These are phyloP conservation scores for Pythium coloratum DNA, from an alignment of 352 stramenopile genomes.

Conservation along the genomic window DNA sequence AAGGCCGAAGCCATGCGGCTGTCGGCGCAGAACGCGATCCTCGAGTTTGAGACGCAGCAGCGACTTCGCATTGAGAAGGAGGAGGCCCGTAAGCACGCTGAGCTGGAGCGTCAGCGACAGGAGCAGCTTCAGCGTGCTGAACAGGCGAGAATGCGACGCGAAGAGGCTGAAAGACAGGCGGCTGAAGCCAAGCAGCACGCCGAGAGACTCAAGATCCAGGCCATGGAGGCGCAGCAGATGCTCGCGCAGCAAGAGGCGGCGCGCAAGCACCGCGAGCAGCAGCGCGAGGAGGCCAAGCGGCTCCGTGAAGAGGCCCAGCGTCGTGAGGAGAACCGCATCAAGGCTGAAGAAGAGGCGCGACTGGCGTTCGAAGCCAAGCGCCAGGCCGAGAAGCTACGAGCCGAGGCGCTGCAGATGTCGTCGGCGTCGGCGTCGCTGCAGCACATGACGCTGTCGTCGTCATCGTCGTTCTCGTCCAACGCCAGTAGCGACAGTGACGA, in stretches of 20 bases:
- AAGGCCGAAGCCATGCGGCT: constrained; percentile 59
- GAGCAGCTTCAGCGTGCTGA: constrained; percentile 62
- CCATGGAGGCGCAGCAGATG: constrained; percentile 52
- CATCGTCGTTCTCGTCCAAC: constrained; percentile 28
- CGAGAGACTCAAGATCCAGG: constrained; percentile 55
- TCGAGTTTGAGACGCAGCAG: constrained; percentile 68
- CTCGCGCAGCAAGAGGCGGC: constrained; percentile 60
- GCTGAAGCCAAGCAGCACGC: constrained; percentile 54
- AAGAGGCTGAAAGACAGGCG: constrained; percentile 59
- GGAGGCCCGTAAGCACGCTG: constrained; percentile 55
- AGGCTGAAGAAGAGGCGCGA: constrained; percentile 61
- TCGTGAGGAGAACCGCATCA: constrained; percentile 57
- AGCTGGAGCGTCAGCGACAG: constrained; percentile 59
- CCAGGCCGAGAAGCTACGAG: constrained; percentile 60
- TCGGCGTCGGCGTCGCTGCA: constrained; percentile 19
- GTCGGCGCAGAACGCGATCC: constrained; percentile 60
- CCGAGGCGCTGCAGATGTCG: constrained; percentile 53
- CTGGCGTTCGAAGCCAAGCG: constrained; percentile 62
- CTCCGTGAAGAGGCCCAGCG: constrained; percentile 60
- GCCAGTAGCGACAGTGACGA: constrained; percentile 15
- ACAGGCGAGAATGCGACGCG: constrained; percentile 45
- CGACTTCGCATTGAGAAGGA: constrained; percentile 57
- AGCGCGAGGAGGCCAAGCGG: constrained; percentile 50
- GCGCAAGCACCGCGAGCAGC: constrained; percentile 38
- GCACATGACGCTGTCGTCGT: constrained; percentile 26